Conservation (phyloP, 257 asterid genomes). For the Echites panduratus region DNA sequence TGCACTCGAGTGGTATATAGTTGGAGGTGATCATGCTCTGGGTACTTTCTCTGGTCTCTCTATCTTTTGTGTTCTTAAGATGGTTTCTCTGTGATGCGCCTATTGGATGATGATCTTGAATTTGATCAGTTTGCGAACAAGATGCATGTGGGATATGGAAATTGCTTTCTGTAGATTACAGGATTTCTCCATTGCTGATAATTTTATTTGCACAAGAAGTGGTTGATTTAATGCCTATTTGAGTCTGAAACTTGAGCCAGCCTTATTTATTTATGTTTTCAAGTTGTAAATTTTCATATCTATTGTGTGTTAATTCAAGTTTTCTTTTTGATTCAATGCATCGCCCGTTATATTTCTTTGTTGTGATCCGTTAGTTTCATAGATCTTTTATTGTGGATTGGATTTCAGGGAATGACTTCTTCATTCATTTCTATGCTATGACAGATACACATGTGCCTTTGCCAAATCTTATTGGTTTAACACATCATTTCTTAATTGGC, state of each 20-base stretch:
- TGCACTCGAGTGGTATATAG: conserved; percentile 41
- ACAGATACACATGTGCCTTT: background rate
- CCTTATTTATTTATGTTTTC: background rate
- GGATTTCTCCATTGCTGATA: background rate
- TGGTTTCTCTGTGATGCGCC: background rate
- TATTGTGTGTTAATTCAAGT: background rate
- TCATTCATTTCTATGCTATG: background rate
- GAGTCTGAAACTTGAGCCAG: background rate
- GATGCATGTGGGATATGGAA: background rate
- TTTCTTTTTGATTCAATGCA: background rate
- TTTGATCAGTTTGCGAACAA: background rate
- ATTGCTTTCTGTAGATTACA: background rate
- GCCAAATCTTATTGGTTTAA: background rate
- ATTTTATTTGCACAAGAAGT: background rate
- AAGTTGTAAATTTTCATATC: background rate
- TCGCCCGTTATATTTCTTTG: background rate
- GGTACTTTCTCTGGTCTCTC: conserved; percentile 1
- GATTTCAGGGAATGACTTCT: background rate
- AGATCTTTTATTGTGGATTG: background rate
- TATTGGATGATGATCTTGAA: background rate
- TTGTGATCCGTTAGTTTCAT: background rate
- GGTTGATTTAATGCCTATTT: background rate
- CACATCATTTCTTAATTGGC: background rate
- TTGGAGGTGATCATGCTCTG: conserved; percentile 23
- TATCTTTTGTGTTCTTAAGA: background rate